A percentile compares a stretch with the other conserved stretches of the same genome.
These are phyloP conservation scores for Calonectria pseudoreteaudii DNA, from an alignment of 2,329 filamentous ascomycete genomes.

Conservation along the genomic window DNA sequence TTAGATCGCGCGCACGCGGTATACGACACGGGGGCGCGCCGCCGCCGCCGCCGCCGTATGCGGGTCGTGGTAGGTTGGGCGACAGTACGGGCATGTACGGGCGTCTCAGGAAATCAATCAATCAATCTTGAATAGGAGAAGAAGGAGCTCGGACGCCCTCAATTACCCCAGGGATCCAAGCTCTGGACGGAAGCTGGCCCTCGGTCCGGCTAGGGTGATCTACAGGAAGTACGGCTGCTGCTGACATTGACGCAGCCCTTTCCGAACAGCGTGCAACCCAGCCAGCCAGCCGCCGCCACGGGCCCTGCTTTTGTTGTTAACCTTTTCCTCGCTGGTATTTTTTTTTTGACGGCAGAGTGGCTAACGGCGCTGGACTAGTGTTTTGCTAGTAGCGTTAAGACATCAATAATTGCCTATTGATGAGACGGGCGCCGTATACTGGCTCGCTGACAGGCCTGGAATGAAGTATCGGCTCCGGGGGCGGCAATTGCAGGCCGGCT, in stretches of 20 bases:
- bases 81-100: neutral
- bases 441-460: neutral
- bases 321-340: neutral
- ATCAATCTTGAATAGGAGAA: neutral
- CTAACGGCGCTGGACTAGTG: neutral
- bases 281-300: neutral
- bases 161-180: constrained; percentile 14
- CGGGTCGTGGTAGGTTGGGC: constrained; percentile 13
- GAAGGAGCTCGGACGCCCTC: neutral
- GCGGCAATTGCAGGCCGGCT: neutral
- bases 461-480: constrained; percentile 10
- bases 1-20: neutral
- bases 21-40: neutral
- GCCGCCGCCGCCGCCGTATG: neutral
- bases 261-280: neutral
- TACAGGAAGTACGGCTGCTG: constrained; percentile 1
- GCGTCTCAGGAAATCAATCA: neutral
- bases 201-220: constrained; percentile 6
- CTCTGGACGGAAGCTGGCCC: neutral
- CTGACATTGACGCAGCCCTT: neutral
- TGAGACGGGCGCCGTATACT: neutral
- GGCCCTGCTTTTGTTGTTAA: neutral
- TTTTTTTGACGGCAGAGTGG: neutral
- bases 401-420: neutral
- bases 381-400: neutral